Percentiles rank a stretch among this genome's conserved stretches.
phyloP scores from a whole-genome alignment of 495 filamentous ascomycete genomes.

The Neurospora tetraspora region DNA sequence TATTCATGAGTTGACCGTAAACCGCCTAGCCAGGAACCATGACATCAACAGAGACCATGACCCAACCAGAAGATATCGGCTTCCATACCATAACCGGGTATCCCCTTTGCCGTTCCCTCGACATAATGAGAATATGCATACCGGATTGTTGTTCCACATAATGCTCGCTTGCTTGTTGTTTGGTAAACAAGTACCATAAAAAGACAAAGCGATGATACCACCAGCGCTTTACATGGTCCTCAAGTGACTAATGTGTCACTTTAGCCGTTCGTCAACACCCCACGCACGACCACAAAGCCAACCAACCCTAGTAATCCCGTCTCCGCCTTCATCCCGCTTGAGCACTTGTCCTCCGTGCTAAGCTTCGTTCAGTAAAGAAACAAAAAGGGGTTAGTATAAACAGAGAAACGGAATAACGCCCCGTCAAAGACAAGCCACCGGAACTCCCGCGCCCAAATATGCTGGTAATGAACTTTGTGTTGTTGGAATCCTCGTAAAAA shows the following conservation, averaged over 20 bases:
- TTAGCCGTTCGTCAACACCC: not conserved
- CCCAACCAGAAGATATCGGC: not conserved
- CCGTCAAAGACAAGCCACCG: not conserved
- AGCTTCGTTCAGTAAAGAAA: not conserved
- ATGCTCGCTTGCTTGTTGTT: not conserved
- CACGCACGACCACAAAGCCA: not conserved
- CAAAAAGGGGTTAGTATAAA: not conserved
- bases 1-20: not conserved
- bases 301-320: not conserved
- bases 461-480: not conserved
- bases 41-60: not conserved
- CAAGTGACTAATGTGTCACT: not conserved
- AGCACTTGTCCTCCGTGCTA: not conserved
- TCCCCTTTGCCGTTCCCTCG: not conserved
- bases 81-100: not conserved
- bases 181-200: not conserved
- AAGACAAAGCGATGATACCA: not conserved
- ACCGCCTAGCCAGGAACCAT: not conserved
- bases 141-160: not conserved
- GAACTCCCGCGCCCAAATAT: not conserved
- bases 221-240: not conserved
- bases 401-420: not conserved
- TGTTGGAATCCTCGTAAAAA: not conserved
- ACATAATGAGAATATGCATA: not conserved
- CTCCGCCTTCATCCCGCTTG: not conserved